Percentiles rank a stretch among this genome's conserved stretches.
Conservation (phyloP, 805 yeast species). For the Kodamaea leandrae region DNA sequence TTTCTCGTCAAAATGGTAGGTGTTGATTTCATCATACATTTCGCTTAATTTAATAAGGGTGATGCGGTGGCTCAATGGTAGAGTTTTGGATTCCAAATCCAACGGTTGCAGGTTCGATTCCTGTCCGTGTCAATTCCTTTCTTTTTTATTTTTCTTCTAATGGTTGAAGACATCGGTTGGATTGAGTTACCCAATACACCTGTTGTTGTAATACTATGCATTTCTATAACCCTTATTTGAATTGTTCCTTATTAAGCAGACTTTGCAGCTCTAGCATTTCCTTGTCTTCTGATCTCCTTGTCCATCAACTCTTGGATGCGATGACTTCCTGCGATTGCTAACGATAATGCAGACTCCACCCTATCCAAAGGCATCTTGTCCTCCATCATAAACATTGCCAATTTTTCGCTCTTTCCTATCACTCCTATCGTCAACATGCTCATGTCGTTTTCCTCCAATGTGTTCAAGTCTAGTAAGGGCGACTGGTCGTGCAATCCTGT, state of each 20-base stretch:
- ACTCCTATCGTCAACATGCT: conserved; percentile 80
- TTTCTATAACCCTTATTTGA: conserved; percentile 1
- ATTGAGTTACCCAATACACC: background rate
- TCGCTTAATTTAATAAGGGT: conserved; percentile 1
- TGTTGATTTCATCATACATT: background rate
- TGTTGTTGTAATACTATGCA: background rate
- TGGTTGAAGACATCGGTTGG: too few relatives aligned
- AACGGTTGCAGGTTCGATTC: conserved; percentile 87
- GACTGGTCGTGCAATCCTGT: conserved; percentile 76
- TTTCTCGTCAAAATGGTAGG: background rate
- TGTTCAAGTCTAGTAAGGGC: conserved; percentile 79
- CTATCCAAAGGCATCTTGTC: conserved; percentile 82
- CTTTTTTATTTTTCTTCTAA: conserved; percentile 4
- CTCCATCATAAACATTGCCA: conserved; percentile 74
- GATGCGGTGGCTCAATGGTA: conserved; percentile 31
- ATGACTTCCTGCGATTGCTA: conserved; percentile 86
- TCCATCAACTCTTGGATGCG: conserved; percentile 84
- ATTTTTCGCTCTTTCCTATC: conserved; percentile 76
- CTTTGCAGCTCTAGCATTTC: conserved; percentile 37
- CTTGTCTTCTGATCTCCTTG: conserved; percentile 72
- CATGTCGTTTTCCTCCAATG: conserved; percentile 80
- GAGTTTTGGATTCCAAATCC: conserved; percentile 53
- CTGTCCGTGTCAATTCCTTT: conserved; percentile 63
- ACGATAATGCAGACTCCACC: conserved; percentile 69
- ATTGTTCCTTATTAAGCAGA: too few relatives aligned